Evolutionary conservation across 2,329 filamentous ascomycete genomes (phyloP).

Genomic region (Bipolaris oryzae): DNA sequence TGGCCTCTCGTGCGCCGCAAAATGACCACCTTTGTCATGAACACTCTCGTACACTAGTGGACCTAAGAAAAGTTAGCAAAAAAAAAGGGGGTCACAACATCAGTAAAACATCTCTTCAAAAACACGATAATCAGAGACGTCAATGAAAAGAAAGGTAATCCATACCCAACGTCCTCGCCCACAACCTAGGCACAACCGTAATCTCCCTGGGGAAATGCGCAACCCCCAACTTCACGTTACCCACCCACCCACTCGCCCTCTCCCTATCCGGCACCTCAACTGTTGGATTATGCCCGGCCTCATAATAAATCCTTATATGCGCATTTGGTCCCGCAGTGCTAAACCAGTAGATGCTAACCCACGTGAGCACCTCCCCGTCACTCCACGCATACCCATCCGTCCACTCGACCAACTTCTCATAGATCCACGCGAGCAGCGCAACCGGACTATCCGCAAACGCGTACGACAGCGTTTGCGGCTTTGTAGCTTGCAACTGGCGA

Average conservation of each 20-base stretch:
- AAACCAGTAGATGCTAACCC: slow-evolving; percentile 77
- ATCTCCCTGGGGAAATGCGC: slow-evolving; percentile 66
- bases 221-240: slow-evolving; percentile 58
- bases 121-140: too few species aligned
- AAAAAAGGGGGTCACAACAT: background rate
- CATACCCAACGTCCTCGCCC: slow-evolving; percentile 62
- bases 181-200: slow-evolving; percentile 59
- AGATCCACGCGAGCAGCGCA: slow-evolving; percentile 76
- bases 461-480: slow-evolving; percentile 75
- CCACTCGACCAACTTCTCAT: slow-evolving; percentile 81
- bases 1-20: slow-evolving; percentile 65
- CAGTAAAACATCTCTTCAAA: too few species aligned
- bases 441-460: slow-evolving; percentile 72
- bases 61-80: slow-evolving; percentile 15
- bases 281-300: slow-evolving; percentile 56
- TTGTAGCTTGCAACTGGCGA: slow-evolving; percentile 65
- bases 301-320: slow-evolving; percentile 74
- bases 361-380: slow-evolving; percentile 76
- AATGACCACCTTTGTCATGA: slow-evolving; percentile 63
- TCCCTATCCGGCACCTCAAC: slow-evolving; percentile 37
- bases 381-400: slow-evolving; percentile 74
- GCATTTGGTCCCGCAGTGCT: slow-evolving; percentile 71
- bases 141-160: too few species aligned
- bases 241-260: slow-evolving; percentile 51
- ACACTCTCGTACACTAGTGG: slow-evolving; percentile 62